Evolutionary conservation across 352 stramenopile species (phyloP), one percentile per base, ranked within the genome.

Genomic region (Chrysophaeum taylorii): DNA sequence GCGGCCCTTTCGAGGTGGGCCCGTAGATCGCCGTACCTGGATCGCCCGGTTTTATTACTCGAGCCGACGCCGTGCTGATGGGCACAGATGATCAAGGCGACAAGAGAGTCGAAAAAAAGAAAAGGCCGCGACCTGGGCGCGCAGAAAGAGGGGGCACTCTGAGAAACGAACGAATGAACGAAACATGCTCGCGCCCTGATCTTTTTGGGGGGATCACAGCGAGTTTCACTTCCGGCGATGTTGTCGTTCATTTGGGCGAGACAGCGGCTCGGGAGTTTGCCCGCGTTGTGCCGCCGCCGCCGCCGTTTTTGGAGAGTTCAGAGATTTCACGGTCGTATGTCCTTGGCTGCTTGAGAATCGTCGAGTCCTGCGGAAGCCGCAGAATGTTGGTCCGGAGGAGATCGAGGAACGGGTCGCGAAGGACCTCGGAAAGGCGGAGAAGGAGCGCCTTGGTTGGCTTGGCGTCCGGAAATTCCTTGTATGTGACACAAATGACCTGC

Each of bases 371-470:
- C 52, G 27, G 9, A 31, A 41, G 52, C n/a, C 16, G 52, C 7
- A 2, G 5, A 35, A 15, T 12, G 52, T 39, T n/a, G n/a, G n/a
- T n/a, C n/a, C n/a, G n/a, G 27, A 63, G 52, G 27, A 63, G 52
- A 23, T 63, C 52, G 27, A 63, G 27, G 27, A 63, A 23, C 25
- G 52, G 52, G 52, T 63, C 52, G 27, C 52, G 52, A 31, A 63
- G 5, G 48, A 18, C 42, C 15, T 50, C 42, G n/a, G 42, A 50
- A 15, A 23, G 15, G 42, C 42, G 42, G 48, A 33, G 48, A 5
- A 60, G 18, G 18, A 21, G 5, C 5, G 33, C 18, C 5, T 9
- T 4, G 18, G 5, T 33, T 4, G 21, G 48, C 48, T n/a, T 31
- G 48, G 48, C 25, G 18, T 9, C 25, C 5, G 5, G 5, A 25